These are phyloP conservation scores for Pseudopithomyces chartarum DNA, from an alignment of 2,329 filamentous ascomycete genomes.

Conservation along the genomic window DNA sequence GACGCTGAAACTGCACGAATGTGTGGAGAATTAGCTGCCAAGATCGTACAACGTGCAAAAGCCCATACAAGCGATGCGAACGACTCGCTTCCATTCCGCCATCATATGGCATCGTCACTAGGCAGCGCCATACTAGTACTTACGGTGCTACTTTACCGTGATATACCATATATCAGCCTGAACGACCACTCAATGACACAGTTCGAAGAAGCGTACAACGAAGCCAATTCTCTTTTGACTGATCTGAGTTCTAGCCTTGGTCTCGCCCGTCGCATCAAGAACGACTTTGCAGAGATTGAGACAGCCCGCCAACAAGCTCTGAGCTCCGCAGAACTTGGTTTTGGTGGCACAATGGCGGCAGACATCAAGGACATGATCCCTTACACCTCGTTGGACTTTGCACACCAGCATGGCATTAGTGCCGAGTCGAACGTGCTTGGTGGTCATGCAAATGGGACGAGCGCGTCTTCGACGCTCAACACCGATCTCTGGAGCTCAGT, in stretches of 20 bases:
- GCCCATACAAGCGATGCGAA: slow-evolving; percentile 8
- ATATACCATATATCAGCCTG: slow-evolving; percentile 11
- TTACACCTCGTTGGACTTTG: slow-evolving; percentile 26
- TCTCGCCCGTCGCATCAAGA: slow-evolving; percentile 26
- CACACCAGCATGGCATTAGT: slow-evolving; percentile 10
- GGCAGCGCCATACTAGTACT: slow-evolving; percentile 26
- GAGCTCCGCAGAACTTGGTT: not conserved
- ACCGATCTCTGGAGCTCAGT: slow-evolving; percentile 14
- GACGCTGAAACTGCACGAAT: slow-evolving; percentile 15
- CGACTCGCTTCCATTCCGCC: slow-evolving; percentile 17
- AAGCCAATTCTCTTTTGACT: slow-evolving; percentile 18
- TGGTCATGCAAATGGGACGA: not conserved
- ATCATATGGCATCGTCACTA: slow-evolving; percentile 23
- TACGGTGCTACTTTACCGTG: slow-evolving; percentile 22
- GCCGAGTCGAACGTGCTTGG: not conserved
- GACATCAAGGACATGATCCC: slow-evolving; percentile 29
- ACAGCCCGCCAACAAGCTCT: not conserved
- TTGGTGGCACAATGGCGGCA: slow-evolving; percentile 7
- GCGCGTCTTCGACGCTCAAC: not conserved
- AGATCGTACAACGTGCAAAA: slow-evolving; percentile 20
- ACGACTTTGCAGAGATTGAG: slow-evolving; percentile 19
- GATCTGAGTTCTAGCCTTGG: slow-evolving; percentile 17
- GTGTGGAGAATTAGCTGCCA: slow-evolving; percentile 22
- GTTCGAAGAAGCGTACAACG: slow-evolving; percentile 16
- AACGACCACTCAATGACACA: slow-evolving; percentile 10